Evolutionary conservation across 176 grass and related monocot genomes (phyloP), one percentile per base, ranked within the genome.

Genomic region (Oryza longistaminata): DNA sequence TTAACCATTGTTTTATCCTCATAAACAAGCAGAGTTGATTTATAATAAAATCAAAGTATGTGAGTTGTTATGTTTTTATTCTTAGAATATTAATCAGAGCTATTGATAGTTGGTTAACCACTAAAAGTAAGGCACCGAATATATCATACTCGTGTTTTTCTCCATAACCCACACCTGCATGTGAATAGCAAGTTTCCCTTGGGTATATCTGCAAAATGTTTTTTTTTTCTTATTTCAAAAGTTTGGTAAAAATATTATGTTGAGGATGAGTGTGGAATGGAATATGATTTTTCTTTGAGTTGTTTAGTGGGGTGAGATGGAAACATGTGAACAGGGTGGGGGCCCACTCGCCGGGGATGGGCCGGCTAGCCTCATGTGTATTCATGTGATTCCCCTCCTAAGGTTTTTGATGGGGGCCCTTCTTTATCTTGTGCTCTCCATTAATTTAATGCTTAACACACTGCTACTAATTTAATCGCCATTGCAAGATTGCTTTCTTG

Each of bases 271-370:
- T 65, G 75, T 37, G 71, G 60, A 27, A 34, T 10, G 67, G 70
- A 50, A 27, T 65, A 49, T 19, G 37, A 17, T 44, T 78, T 79
- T 64, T 34, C 7, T 45, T 24, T 11, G 7, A 31, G 74, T 39
- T 75, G 26, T 48, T 53, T 9, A 77, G 71, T 72, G 50, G 78
- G 39, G 29, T 37, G 78, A 19, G 86, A 82, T 39, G 77, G 71
- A 74, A 82, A 92, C 86, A 85, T 88, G 81, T 78, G 77, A 82
- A 91, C 80, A 64, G 49, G 90, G 42, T 68, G 67, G 55, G 87
- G 74, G 14, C 82, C 82, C 74, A 78, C 81, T 29, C 6, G 13
- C 27, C 87, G 9, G 73, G 70, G 8, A 66, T 34, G 77, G 64
- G 9, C 64, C 25, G 77, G 15, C 53, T 58, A 58, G 17, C 58